Percentiles rank a stretch among this genome's conserved stretches.
These are phyloP conservation scores for Fusarium multiceps DNA, from an alignment of 2,329 filamentous ascomycete species.

Conservation along the genomic window DNA sequence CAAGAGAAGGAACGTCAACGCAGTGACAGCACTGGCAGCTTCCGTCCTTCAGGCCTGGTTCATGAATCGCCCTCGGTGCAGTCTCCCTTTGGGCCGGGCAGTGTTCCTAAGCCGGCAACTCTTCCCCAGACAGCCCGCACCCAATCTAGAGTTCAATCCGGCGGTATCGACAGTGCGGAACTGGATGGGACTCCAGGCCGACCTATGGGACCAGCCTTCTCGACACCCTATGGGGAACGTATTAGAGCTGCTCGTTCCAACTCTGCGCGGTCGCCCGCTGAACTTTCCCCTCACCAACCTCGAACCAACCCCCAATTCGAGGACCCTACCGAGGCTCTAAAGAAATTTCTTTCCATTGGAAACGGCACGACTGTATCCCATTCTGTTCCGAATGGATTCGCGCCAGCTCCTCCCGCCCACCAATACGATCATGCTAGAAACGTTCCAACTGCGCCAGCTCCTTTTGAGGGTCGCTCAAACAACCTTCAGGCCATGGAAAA, in stretches of 20 bases:
- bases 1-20: constrained; percentile 76
- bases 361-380: constrained; percentile 41
- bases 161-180: constrained; percentile 59
- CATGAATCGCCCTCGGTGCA: constrained; percentile 65
- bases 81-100: constrained; percentile 49
- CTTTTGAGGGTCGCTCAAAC: constrained; percentile 27
- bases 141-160: constrained; percentile 36
- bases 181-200: constrained; percentile 69
- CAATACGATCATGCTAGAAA: constrained; percentile 18
- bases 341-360: constrained; percentile 65
- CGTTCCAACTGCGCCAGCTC: constrained; percentile 5
- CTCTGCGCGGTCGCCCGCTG: constrained; percentile 40
- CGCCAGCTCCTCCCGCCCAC: constrained; percentile 33
- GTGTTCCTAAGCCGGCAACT: constrained; percentile 38
- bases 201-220: constrained; percentile 73
- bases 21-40: constrained; percentile 62
- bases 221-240: constrained; percentile 72
- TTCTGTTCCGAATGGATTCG: constrained; percentile 32
- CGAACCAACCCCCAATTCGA: constrained; percentile 33
- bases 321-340: constrained; percentile 62
- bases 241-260: constrained; percentile 65
- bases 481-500: constrained; percentile 64
- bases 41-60: constrained; percentile 53
- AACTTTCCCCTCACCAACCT: constrained; percentile 23
- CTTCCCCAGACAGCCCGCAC: constrained; percentile 45